A percentile compares a stretch with the other conserved stretches of the same genome.
Conservation (phyloP, 225 moss, liverwort and hornwort genomes). For the Rhytidiadelphus loreus region DNA sequence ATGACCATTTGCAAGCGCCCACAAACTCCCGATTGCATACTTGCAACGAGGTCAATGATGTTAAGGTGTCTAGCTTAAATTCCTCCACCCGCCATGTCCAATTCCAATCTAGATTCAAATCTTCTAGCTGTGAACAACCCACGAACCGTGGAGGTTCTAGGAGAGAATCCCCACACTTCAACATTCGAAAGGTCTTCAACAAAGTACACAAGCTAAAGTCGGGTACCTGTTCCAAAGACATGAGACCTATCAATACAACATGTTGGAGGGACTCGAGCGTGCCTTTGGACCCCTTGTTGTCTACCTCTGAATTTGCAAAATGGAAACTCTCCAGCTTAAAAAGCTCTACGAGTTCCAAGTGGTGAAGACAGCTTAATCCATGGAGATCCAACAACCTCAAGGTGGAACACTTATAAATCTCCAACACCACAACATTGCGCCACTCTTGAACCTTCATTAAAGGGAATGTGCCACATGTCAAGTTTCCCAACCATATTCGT, state of each 20-base stretch:
- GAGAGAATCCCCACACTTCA: neutral
- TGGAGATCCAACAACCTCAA: neutral
- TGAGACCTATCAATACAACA: neutral
- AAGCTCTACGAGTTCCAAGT: neutral
- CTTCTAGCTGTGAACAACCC: neutral
- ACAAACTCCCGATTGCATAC: neutral
- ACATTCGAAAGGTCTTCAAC: neutral
- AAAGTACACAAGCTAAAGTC: neutral
- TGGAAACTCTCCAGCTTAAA: neutral
- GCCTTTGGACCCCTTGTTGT: fast-evolving
- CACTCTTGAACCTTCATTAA: neutral
- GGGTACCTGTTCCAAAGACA: neutral
- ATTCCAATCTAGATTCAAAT: neutral
- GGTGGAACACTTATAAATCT: neutral
- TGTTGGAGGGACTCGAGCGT: neutral
- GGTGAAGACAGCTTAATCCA: neutral
- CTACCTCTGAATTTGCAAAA: too few species aligned
- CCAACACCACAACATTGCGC: neutral
- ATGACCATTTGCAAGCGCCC: fast-evolving
- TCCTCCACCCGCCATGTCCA: neutral
- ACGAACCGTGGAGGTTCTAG: neutral
- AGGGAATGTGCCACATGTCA: neutral
- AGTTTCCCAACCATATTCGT: neutral
- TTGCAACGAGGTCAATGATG: neutral
- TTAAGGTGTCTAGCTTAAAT: neutral